A percentile compares a stretch with the other conserved stretches of the same genome.
Evolutionary conservation across 345 rosid genomes (phyloP).

Genomic region (Eucalyptus brandiana): DNA sequence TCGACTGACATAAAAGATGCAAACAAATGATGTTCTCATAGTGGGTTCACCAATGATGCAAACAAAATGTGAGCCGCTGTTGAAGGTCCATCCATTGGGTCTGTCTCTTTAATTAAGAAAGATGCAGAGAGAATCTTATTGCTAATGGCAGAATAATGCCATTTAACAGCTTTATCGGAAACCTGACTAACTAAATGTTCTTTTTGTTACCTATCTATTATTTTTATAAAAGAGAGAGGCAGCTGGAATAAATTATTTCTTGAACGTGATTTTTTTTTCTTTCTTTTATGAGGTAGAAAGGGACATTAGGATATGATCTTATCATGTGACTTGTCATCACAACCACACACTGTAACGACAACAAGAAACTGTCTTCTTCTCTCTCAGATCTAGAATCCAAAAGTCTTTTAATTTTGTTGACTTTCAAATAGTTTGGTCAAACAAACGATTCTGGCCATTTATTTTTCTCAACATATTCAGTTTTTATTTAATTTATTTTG

Average conservation of each 20-base stretch:
- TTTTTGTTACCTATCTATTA: not conserved
- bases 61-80: not conserved
- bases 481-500: no score
- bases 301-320: not conserved
- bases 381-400: not conserved
- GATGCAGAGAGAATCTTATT: not conserved
- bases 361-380: not conserved
- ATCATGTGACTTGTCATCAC: not conserved
- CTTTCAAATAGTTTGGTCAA: not conserved
- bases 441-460: not conserved
- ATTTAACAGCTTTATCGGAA: not conserved
- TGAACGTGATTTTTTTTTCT: not conserved
- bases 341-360: not conserved
- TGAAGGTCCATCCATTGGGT: not conserved
- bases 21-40: not conserved
- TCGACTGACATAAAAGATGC: not conserved
- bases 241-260: not conserved
- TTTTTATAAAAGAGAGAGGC: not conserved
- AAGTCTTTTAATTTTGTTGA: not conserved
- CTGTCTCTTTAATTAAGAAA: not conserved
- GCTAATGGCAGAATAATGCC: not conserved
- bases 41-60: not conserved
- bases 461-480: not conserved
- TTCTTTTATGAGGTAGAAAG: not conserved
- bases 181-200: not conserved